Evolutionary conservation across 2,329 filamentous ascomycete species (phyloP).

Genomic region (Aspergillus tamarii): DNA sequence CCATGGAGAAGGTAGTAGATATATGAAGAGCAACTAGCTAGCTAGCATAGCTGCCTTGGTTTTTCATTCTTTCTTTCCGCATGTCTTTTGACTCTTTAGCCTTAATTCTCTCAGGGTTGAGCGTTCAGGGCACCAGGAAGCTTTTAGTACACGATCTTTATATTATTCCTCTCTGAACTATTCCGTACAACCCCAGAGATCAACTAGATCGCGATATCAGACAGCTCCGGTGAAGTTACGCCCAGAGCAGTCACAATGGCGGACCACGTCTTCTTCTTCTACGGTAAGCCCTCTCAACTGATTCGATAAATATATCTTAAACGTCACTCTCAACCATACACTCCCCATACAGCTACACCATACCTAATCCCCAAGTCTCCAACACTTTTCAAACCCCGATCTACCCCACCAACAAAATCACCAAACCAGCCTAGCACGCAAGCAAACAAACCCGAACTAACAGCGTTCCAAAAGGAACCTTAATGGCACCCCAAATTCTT

Average conservation of each 20-base stretch:
- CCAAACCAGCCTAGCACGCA: neutral
- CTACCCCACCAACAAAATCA: conserved; percentile 7
- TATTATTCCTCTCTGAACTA: no score
- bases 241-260: conserved; percentile 40
- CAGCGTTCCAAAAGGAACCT: conserved; percentile 47
- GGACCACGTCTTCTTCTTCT: conserved; percentile 65
- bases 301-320: neutral
- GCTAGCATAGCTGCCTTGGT: neutral
- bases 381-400: conserved; percentile 2
- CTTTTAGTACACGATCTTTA: neutral
- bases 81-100: neutral
- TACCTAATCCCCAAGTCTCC: neutral
- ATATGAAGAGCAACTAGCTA: neutral
- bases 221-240: neutral
- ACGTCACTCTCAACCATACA: neutral
- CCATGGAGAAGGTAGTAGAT: neutral
- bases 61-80: neutral
- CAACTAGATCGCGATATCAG: neutral
- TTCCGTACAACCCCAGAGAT: neutral
- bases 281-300: conserved; percentile 49
- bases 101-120: neutral
- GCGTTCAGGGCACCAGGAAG: neutral
- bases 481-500: conserved; percentile 87
- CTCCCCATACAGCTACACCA: conserved; percentile 2
- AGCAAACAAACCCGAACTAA: conserved; percentile 7